Base-by-base conservation (phyloP, 2,329 filamentous ascomycete species). In the Talaromyces sp. region DNA sequence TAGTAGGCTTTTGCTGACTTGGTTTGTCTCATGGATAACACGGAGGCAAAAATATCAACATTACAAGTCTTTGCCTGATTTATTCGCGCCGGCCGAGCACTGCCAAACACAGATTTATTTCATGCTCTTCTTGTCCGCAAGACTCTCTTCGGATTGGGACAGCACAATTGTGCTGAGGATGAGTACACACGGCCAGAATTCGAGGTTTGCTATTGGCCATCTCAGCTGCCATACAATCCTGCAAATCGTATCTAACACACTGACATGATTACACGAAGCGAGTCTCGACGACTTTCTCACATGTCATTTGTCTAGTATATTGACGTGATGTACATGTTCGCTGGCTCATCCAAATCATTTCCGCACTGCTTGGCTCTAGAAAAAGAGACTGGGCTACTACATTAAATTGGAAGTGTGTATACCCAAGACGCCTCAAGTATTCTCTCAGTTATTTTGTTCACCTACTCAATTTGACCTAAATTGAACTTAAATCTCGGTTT, bases 351-450 rank as follows among this genome's bases (percentile, higher is more conserved):
- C 55, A 44, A 33, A 58, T 44, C 39, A 31, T 21, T 21, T 44
- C 39, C 42, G 57, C 44, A 59, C 57, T 18, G 40, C 44, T 37
- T 25, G 50, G 31, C 35, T 5, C 56, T 31, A 12, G 33, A 60
- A 31, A 54, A 54, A 35, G 31, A 54, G 31, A 54, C 14, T 31
- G 23, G 28, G 28, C 42, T 50, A 50, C 35, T 37, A 50, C 42
- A 39, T 39, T 59, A 50, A n/a, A 31, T 39, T 50, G 5, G 58
- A 52, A 31, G 58, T 60, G 44, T 60, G 58, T 40, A 40, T 39
- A 60, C 58, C 44, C 58, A 60, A 60, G 37, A 21, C 58, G 44
- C 44, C 21, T 60, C 58, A 40, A 44, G 40, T 40, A 12, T 48
- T 46, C 25, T 37, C 8, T 12, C 11, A 28, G n/a, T 14, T 14